Percentiles rank a stretch among this genome's conserved stretches.
These are phyloP conservation scores for Starmerella roubikii DNA, from an alignment of 805 yeast genomes.

Conservation along the genomic window DNA sequence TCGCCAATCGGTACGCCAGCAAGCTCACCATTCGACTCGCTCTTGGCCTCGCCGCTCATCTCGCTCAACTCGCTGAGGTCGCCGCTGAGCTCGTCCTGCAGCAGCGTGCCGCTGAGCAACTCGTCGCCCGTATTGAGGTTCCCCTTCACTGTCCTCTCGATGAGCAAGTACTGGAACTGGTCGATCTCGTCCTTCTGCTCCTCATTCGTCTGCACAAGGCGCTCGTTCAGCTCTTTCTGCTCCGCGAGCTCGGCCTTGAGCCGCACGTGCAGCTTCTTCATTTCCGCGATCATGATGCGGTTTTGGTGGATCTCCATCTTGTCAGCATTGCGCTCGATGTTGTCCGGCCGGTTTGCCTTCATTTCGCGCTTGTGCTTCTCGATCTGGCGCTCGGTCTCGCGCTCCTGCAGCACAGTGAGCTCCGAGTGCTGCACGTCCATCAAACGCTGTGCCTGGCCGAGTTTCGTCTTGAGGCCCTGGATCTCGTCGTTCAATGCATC, in stretches of 20 bases:
- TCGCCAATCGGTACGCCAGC: no score
- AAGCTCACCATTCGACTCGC: background rate
- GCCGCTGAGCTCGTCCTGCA: background rate
- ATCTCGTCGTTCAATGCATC: slow-evolving; percentile 18
- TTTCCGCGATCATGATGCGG: slow-evolving; percentile 21
- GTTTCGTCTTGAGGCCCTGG: slow-evolving; percentile 9
- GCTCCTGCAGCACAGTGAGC: background rate
- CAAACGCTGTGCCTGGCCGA: slow-evolving; percentile 3
- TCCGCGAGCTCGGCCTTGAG: slow-evolving; percentile 33
- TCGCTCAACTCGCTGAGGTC: background rate
- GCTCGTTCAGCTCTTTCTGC: slow-evolving; percentile 45
- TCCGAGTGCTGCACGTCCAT: slow-evolving; percentile 1
- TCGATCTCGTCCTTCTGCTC: slow-evolving; percentile 19
- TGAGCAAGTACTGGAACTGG: slow-evolving; percentile 24
- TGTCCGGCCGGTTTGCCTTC: slow-evolving; percentile 1
- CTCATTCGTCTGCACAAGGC: slow-evolving; percentile 27
- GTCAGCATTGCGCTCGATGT: slow-evolving; percentile 15
- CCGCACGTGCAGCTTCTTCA: slow-evolving; percentile 20
- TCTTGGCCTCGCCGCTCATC: background rate
- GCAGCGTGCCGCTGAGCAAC: background rate
- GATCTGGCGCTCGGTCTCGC: slow-evolving; percentile 1
- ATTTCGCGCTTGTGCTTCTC: background rate
- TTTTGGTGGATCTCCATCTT: slow-evolving; percentile 20
- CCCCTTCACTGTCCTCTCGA: slow-evolving; percentile 25
- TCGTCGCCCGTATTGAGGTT: background rate